Evolutionary conservation across 805 yeast genomes (phyloP), one percentile per base, ranked within the genome.

Genomic region (Wickerhamiella hasegawae): DNA sequence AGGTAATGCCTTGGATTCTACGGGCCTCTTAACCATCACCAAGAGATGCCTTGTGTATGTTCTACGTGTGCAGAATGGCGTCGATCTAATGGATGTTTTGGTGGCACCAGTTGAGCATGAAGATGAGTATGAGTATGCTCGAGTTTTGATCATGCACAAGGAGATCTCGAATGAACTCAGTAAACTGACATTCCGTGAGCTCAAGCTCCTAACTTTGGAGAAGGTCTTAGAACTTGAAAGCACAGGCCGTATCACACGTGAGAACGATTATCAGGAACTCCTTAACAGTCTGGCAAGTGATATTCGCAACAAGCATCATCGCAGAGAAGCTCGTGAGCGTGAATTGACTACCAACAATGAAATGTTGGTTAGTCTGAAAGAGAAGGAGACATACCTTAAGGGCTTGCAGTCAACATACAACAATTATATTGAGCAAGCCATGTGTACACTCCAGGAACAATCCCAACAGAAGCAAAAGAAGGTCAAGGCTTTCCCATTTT

Each of bases 241-340:
- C 1, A 55, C 69, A 50, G 84, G 82, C 2, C 55, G 64, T 27
- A 65, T 85, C 6, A 62, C 76, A 3, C 66, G 93, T 39, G 59
- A 65, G 22, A 71, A 82, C 49, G 72, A 77, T 15, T 82, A 74
- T 54, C 97, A 90, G 51, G 73, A 69, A 17, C 51, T 90, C 11
- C 57, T 90, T 39, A 83, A 84, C 48, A 82, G 80, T 42, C 76
- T 90, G 41, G 93, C 95, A 0, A 58, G 66, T 36, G 96, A 87
- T 43, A 82, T 90, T 43, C 49, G 59, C 41, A 66, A 71, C 37
- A 72, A 72, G 40, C 63, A 64, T 35, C 66, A 68, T 41, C 65
- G 69, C 16, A 58, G 75, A 30, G 42, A 62, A n/a, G 55, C 62
- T 27, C 58, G 73, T 18, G 51, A 54, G 35, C 58, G 60, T 26